These are phyloP conservation scores for Amphicarpaea edgeworthii DNA, from an alignment of 306 rosid genomes.

Conservation along the genomic window DNA sequence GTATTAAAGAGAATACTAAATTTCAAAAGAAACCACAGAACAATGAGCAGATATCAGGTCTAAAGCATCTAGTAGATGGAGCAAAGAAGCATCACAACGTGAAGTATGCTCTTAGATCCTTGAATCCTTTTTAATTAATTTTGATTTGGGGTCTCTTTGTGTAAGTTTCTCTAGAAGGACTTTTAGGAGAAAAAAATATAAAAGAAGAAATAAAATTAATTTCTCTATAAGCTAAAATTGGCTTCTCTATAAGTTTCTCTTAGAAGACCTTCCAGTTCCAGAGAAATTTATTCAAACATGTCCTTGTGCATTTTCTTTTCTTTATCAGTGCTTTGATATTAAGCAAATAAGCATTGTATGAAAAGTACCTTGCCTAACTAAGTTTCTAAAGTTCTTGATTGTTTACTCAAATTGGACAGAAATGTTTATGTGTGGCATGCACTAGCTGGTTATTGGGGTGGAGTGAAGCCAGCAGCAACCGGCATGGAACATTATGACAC, in stretches of 20 bases:
- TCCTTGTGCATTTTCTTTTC: neutral
- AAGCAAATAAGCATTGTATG: neutral
- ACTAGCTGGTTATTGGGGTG: constrained; percentile 98
- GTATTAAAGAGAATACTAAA: constrained; percentile 85
- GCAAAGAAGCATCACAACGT: constrained; percentile 85
- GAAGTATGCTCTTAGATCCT: constrained; percentile 63
- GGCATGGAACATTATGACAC: constrained; percentile 97
- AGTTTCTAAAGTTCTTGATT: neutral
- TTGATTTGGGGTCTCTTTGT: no score
- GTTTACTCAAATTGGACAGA: constrained; percentile 54
- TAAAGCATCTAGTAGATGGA: constrained; percentile 81
- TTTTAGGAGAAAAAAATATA: no score
- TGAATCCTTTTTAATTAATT: neutral
- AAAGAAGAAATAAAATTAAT: no score
- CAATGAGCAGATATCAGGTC: constrained; percentile 68
- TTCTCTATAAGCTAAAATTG: no score
- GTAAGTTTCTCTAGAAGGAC: no score
- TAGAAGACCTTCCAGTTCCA: no score
- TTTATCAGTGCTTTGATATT: neutral
- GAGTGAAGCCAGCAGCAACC: constrained; percentile 86
- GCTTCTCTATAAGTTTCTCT: no score
- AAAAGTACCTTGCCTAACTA: neutral
- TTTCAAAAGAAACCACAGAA: constrained; percentile 70
- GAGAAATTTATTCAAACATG: no score
- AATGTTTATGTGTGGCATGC: constrained; percentile 97